phyloP scores from a whole-genome alignment of 352 stramenopile species.

The Globisporangium rhizosaccharum region DNA sequence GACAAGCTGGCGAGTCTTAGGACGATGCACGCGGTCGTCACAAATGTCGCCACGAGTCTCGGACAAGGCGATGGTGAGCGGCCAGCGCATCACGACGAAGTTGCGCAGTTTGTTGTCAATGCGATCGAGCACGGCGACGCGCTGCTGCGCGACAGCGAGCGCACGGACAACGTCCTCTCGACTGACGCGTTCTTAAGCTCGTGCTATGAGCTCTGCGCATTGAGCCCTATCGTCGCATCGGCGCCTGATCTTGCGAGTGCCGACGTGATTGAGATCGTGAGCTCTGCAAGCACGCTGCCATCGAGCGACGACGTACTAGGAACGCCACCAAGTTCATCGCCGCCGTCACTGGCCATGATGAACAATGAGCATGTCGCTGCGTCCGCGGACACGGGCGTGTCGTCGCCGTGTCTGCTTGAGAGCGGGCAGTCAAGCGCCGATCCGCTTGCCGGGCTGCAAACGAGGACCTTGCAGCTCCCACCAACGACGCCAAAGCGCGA shows the following conservation, averaged over 20 bases:
- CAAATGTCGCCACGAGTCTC: background rate
- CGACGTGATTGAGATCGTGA: background rate
- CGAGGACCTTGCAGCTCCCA: background rate
- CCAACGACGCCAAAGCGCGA: conserved; percentile 6
- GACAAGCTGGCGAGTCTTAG: background rate
- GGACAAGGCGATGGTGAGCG: background rate
- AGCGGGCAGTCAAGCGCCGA: conserved; percentile 1
- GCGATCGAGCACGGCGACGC: conserved; percentile 2
- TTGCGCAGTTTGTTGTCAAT: background rate
- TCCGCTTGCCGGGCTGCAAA: no score
- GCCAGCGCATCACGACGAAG: background rate
- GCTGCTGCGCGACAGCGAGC: background rate
- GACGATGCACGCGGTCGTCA: background rate
- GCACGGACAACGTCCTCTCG: background rate
- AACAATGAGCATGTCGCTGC: background rate
- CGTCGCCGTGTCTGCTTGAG: conserved; percentile 10
- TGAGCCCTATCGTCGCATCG: background rate
- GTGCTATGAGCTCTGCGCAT: background rate
- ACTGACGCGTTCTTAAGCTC: background rate
- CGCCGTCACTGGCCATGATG: no score
- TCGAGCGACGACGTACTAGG: background rate
- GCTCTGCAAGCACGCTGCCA: background rate
- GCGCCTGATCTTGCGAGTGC: no score
- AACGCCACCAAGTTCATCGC: background rate
- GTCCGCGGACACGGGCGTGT: conserved; percentile 8